Conservation (phyloP, 805 yeast genomes). For the Myxozyma mucilagina region DNA sequence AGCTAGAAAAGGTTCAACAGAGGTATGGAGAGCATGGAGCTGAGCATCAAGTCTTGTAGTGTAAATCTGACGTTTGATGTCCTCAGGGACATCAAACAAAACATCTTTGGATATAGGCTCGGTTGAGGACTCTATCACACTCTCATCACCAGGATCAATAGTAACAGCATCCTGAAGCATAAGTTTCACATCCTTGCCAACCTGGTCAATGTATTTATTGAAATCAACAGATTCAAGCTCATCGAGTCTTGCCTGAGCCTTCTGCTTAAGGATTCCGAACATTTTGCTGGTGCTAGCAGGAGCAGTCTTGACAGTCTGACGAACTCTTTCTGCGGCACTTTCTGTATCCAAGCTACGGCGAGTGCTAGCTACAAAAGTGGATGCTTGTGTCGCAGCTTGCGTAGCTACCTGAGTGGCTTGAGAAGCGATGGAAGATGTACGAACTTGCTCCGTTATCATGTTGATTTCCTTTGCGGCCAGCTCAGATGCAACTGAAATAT, state of each 20-base stretch:
- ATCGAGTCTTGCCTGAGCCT: slow-evolving; percentile 66
- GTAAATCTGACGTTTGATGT: slow-evolving; percentile 30
- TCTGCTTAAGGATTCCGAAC: slow-evolving; percentile 40
- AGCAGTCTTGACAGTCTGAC: slow-evolving; percentile 8
- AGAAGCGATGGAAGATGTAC: slow-evolving; percentile 24
- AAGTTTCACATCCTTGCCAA: slow-evolving; percentile 49
- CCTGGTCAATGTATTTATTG: slow-evolving; percentile 55
- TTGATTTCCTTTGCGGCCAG: slow-evolving; percentile 26
- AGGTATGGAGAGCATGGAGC: slow-evolving; percentile 54
- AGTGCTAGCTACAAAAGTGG: slow-evolving; percentile 7
- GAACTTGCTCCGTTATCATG: slow-evolving; percentile 19
- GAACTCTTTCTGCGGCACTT: slow-evolving; percentile 6
- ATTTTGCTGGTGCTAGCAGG: slow-evolving; percentile 34
- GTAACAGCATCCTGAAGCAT: slow-evolving; percentile 49
- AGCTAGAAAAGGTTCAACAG: slow-evolving; percentile 48
- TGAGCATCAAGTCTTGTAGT: slow-evolving; percentile 61
- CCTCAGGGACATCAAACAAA: slow-evolving; percentile 23
- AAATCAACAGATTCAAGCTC: slow-evolving; percentile 78
- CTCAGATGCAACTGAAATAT: slow-evolving; percentile 34
- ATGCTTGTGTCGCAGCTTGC: slow-evolving; percentile 9
- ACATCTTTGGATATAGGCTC: slow-evolving; percentile 17
- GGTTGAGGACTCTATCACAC: background rate
- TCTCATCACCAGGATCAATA: slow-evolving; percentile 34
- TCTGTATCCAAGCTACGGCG: slow-evolving; percentile 18
- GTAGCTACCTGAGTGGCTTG: slow-evolving; percentile 19